phyloP scores from a whole-genome alignment of 352 stramenopile genomes.

The Phytophthora sojae region DNA sequence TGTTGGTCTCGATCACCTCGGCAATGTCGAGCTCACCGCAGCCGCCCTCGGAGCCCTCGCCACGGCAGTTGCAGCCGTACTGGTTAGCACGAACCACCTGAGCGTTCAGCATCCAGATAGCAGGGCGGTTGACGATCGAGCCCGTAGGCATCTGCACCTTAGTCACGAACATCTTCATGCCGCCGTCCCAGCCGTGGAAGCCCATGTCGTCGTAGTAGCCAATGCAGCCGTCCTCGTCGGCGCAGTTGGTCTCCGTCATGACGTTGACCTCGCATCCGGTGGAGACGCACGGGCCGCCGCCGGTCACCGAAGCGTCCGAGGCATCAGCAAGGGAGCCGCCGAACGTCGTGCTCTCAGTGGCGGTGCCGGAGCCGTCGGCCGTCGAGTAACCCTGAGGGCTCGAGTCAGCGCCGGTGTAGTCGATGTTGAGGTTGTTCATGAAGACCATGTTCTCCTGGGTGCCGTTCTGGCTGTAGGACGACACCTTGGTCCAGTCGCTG shows the following conservation, averaged over 20 bases:
- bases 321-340: slow-evolving; percentile 56
- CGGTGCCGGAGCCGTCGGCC: slow-evolving; percentile 35
- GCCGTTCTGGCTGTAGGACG: slow-evolving; percentile 44
- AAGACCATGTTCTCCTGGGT: slow-evolving; percentile 57
- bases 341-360: slow-evolving; percentile 38
- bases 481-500: slow-evolving; percentile 50
- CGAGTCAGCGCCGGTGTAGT: slow-evolving; percentile 47
- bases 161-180: slow-evolving; percentile 81
- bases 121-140: slow-evolving; percentile 54
- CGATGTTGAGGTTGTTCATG: slow-evolving; percentile 65
- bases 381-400: slow-evolving; percentile 55
- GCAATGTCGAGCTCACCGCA: slow-evolving; percentile 80
- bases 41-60: slow-evolving; percentile 53
- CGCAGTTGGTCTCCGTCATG: slow-evolving; percentile 67
- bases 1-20: slow-evolving; percentile 76
- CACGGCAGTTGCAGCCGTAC: slow-evolving; percentile 82
- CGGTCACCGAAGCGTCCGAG: slow-evolving; percentile 42
- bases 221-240: slow-evolving; percentile 51
- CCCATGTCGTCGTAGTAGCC: slow-evolving; percentile 72
- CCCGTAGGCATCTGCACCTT: slow-evolving; percentile 70
- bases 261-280: slow-evolving; percentile 81
- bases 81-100: slow-evolving; percentile 72
- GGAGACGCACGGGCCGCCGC: slow-evolving; percentile 56
- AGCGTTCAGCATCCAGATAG: slow-evolving; percentile 82
- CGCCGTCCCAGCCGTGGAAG: slow-evolving; percentile 71